Evolutionary conservation across 106 monocot species (phyloP).

Genomic region (Acorus calamus): DNA sequence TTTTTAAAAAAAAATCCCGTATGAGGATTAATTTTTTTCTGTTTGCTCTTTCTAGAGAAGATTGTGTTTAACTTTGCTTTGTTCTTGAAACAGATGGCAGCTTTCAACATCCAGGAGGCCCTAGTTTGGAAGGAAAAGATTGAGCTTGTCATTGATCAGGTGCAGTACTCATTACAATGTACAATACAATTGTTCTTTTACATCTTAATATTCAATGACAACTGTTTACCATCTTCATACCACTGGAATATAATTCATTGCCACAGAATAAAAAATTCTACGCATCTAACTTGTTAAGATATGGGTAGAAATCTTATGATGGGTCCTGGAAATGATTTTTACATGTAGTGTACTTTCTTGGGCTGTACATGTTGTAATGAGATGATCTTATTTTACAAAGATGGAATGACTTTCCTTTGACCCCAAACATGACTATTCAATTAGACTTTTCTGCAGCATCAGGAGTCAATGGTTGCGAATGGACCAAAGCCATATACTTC

Average conservation of each 20-base stretch:
- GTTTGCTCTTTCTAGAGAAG: background rate
- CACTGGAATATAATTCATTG: too few species aligned
- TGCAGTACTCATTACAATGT: slow-evolving; percentile 5
- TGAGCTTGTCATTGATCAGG: slow-evolving; percentile 90
- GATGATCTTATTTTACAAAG: too few species aligned
- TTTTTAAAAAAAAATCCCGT: too few species aligned
- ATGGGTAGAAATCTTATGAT: too few species aligned
- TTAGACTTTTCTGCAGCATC: slow-evolving; percentile 33
- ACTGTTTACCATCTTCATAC: too few species aligned
- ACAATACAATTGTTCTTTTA: too few species aligned
- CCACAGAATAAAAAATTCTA: too few species aligned
- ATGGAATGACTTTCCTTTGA: background rate
- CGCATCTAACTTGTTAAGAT: too few species aligned
- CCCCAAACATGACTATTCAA: background rate
- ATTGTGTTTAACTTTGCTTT: slow-evolving; percentile 1
- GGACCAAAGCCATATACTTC: slow-evolving; percentile 38
- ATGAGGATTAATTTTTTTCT: background rate
- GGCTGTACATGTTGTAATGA: too few species aligned
- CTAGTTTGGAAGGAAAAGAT: slow-evolving; percentile 83
- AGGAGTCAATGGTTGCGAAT: slow-evolving; percentile 33
- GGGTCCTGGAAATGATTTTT: too few species aligned
- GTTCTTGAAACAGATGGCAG: slow-evolving; percentile 62
- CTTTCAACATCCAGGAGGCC: slow-evolving; percentile 84
- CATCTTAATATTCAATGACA: too few species aligned
- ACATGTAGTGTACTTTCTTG: too few species aligned